Conservation (phyloP, 2,329 filamentous ascomycete species). For the Xylariaceae sp. region DNA sequence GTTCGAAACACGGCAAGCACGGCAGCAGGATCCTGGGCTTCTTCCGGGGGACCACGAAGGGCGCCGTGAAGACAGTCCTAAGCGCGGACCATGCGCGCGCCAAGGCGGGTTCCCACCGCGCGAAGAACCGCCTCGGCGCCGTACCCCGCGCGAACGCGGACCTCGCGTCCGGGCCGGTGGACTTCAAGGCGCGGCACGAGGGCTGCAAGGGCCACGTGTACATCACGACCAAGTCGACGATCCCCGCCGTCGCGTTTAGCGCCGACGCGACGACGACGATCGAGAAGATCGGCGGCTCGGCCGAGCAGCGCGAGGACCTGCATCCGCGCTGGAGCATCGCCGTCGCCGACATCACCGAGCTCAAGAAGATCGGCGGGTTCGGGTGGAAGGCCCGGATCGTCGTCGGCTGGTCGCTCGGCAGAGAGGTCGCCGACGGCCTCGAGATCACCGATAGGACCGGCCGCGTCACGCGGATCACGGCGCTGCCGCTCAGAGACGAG, state of each 20-base stretch:
- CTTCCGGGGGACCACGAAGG: constrained; percentile 71
- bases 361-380: constrained; percentile 79
- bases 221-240: constrained; percentile 67
- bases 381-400: constrained; percentile 86
- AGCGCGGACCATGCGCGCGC: constrained; percentile 74
- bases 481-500: constrained; percentile 72
- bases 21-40: constrained; percentile 59
- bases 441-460: constrained; percentile 64
- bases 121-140: constrained; percentile 72
- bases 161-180: constrained; percentile 66
- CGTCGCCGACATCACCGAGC: constrained; percentile 69
- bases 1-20: constrained; percentile 43
- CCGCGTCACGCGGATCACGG: constrained; percentile 65
- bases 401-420: constrained; percentile 75
- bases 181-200: constrained; percentile 72
- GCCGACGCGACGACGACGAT: constrained; percentile 57
- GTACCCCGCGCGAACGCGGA: constrained; percentile 54
- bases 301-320: constrained; percentile 55
- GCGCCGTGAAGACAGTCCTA: constrained; percentile 71
- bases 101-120: constrained; percentile 60
- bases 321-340: constrained; percentile 71
- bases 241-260: constrained; percentile 69
- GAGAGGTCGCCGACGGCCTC: constrained; percentile 75
- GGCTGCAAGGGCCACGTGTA: constrained; percentile 75
- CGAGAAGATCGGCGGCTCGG: constrained; percentile 63